phyloP scores from a whole-genome alignment of 768 basidiomycete species.

The Podaxis mareebaensis region DNA sequence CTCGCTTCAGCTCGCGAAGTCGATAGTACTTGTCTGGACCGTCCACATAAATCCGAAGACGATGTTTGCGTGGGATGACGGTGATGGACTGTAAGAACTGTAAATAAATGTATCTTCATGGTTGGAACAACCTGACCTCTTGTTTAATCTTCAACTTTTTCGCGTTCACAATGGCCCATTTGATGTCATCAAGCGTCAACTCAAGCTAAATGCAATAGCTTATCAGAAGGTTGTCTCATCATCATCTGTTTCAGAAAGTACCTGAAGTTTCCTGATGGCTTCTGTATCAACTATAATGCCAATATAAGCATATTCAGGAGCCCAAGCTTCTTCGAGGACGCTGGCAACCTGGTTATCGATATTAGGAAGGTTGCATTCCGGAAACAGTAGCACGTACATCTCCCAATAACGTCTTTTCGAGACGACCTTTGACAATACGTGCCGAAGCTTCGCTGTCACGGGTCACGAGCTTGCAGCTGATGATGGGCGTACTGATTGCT shows the following conservation, averaged over 20 bases:
- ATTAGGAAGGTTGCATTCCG: not conserved
- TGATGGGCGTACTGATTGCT: slow-evolving; percentile 94
- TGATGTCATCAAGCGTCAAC: slow-evolving; percentile 88
- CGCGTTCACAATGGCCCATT: slow-evolving; percentile 83
- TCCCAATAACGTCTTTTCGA: slow-evolving; percentile 93
- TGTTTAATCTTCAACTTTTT: slow-evolving; percentile 94
- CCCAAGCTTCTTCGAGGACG: slow-evolving; percentile 95
- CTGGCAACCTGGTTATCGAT: slow-evolving; percentile 68
- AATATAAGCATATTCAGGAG: slow-evolving; percentile 88
- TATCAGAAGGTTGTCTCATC: not conserved
- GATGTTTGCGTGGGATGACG: slow-evolving; percentile 70
- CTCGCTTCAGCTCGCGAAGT: slow-evolving; percentile 83
- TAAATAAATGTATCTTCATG: slow-evolving; percentile 2
- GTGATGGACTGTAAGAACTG: slow-evolving; percentile 60
- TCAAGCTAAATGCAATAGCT: slow-evolving; percentile 64
- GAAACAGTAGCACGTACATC: slow-evolving; percentile 59
- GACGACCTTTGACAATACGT: slow-evolving; percentile 92
- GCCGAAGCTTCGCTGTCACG: slow-evolving; percentile 89
- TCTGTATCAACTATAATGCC: slow-evolving; percentile 90
- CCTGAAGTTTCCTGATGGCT: slow-evolving; percentile 88
- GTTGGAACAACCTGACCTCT: slow-evolving; percentile 47
- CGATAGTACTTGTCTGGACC: slow-evolving; percentile 78
- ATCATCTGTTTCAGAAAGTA: slow-evolving; percentile 27
- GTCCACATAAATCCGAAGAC: slow-evolving; percentile 80
- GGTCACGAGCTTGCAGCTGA: slow-evolving; percentile 91